Evolutionary conservation across 257 asterid species (phyloP), one percentile per base, ranked within the genome.

Genomic region (Solanum etuberosum): DNA sequence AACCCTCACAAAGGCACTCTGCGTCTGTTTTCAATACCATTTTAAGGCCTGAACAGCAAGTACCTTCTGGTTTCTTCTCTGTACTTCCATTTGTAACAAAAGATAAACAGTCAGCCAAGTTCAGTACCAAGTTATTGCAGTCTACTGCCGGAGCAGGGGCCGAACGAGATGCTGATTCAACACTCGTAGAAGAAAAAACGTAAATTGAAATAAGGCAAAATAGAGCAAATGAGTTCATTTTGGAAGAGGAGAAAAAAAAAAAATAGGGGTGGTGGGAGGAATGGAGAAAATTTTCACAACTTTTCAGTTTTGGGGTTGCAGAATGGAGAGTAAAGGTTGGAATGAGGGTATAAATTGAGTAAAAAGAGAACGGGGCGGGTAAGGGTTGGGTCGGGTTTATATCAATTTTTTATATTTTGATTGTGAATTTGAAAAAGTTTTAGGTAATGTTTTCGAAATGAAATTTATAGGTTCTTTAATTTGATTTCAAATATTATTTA

Each of bases 131-230:
- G 85, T 89, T 91, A 13, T 95, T 86, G 89, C 98, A 96, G 88
- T 95, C 99, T 42, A 38, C 95, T 14, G 96, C 94, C 23, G 99
- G 96, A 4, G 98, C 92, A 40, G 99, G 98, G 42, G 99, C 97
- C 6, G 91, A 34, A 14, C 72, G 90, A 48, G 89, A 88, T n/a
- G 98, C 94, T 18, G 88, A 88, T 40, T 87, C 90, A 68, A 67
- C 91, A 43, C 20, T 65, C 0, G 27, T 87, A 35, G 7, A 77
- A 1, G 23, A 57, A 43, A 88, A 16, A 5, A 12, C n/a, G 4
- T 57, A 71, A 18, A 72, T 40, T 7, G 54, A 18, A 72, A 77
- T 13, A 34, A 31, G 2, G 71, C 54, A 46, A 29, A 80, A 48
- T 27, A 29, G 43, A 11, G n/a, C 71, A 20, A 86, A 12, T 43